phyloP scores from a whole-genome alignment of 2,329 filamentous ascomycete genomes.

The Fusarium sulawesiense region DNA sequence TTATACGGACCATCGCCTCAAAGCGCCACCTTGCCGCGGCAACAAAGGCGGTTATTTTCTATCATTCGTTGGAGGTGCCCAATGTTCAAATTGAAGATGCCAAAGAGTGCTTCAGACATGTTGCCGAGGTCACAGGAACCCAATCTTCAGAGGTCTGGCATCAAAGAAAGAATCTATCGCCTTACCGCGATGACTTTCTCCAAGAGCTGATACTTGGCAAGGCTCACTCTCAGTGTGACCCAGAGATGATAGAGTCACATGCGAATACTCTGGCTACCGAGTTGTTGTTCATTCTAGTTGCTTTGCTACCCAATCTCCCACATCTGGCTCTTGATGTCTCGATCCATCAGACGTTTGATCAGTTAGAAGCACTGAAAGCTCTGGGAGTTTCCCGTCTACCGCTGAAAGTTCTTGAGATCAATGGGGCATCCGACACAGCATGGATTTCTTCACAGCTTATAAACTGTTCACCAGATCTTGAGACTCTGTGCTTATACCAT shows the following conservation, averaged over 20 bases:
- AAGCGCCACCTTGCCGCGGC: constrained; percentile 15
- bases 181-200: constrained; percentile 6
- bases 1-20: constrained; percentile 14
- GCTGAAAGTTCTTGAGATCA: constrained; percentile 6
- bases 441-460: constrained; percentile 1
- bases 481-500: constrained; percentile 5
- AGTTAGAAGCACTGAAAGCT: background rate
- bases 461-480: background rate
- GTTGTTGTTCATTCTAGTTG: constrained; percentile 3
- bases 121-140: background rate
- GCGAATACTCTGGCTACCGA: background rate
- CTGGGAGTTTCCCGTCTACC: constrained; percentile 10
- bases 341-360: background rate
- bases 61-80: background rate
- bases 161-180: background rate
- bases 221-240: background rate
- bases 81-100: background rate
- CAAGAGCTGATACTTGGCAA: constrained; percentile 1
- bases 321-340: constrained; percentile 7
- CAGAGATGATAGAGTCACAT: background rate
- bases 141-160: background rate
- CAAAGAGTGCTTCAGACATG: background rate
- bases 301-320: constrained; percentile 7
- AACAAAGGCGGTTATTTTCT: constrained; percentile 4
- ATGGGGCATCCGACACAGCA: background rate